Conservation (phyloP, 164 flowering plant species). For the Piper betle region DNA sequence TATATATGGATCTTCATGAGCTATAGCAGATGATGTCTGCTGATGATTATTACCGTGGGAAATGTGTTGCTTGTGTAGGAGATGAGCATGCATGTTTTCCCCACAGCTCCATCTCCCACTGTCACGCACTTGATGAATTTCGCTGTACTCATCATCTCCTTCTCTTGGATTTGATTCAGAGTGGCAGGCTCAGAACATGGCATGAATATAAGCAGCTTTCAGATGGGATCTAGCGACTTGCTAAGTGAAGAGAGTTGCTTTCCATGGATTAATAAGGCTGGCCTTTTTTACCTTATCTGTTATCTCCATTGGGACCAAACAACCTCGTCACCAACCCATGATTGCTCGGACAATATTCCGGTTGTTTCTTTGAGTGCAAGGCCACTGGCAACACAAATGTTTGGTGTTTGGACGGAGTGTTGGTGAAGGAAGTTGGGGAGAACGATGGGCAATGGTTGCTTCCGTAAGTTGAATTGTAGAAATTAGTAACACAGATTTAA, state of each 20-base stretch:
- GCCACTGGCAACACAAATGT: neutral
- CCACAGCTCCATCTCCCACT: constrained; percentile 62
- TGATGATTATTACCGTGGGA: constrained; percentile 29
- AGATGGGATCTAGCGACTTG: neutral
- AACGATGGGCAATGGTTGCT: neutral
- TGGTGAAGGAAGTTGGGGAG: neutral
- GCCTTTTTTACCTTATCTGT: constrained; percentile 16
- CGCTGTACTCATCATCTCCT: constrained; percentile 39
- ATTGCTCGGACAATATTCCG: constrained; percentile 11
- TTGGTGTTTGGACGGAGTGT: constrained; percentile 1
- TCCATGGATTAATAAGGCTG: constrained; percentile 29
- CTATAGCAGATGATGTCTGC: neutral
- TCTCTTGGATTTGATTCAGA: neutral
- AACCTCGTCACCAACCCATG: constrained; percentile 19
- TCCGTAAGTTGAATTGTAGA: neutral
- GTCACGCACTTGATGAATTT: constrained; percentile 68
- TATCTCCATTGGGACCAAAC: constrained; percentile 10
- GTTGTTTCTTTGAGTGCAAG: constrained; percentile 2
- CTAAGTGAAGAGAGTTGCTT: constrained; percentile 16
- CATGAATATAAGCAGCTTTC: neutral
- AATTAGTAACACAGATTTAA: too few species aligned
- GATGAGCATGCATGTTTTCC: constrained; percentile 64
- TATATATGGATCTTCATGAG: neutral
- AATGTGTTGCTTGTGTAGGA: constrained; percentile 67
- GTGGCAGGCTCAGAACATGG: too few species aligned